phyloP scores from a whole-genome alignment of 2,329 filamentous ascomycete genomes.

The Aspergillus versicolor region DNA sequence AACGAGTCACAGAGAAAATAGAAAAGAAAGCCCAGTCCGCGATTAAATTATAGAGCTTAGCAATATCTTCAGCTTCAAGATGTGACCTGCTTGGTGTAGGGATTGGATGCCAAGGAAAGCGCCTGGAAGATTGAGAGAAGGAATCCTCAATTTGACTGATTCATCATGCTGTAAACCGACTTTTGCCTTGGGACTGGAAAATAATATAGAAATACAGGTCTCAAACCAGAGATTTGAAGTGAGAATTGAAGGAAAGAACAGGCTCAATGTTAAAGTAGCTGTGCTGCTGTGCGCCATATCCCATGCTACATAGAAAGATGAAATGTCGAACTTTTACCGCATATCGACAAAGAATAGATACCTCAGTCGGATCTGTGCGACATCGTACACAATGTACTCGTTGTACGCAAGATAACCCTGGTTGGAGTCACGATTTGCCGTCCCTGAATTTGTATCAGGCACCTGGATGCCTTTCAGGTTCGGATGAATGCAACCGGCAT shows the following conservation, averaged over 20 bases:
- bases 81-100: no score
- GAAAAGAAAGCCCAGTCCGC: neutral
- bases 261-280: neutral
- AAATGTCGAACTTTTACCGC: conserved; percentile 13
- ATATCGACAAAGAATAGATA: conserved; percentile 48
- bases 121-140: neutral
- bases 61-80: no score
- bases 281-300: neutral
- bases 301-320: neutral
- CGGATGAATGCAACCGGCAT: conserved; percentile 65
- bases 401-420: conserved; percentile 33
- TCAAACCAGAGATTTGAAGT: neutral
- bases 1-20: neutral
- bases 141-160: neutral
- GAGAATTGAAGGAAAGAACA: neutral
- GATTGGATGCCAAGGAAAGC: no score
- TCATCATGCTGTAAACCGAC: neutral
- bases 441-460: conserved; percentile 30
- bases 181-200: neutral
- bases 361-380: conserved; percentile 47
- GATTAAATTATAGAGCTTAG: no score
- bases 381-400: conserved; percentile 52
- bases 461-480: conserved; percentile 68
- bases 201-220: neutral
- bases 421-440: neutral